Conservation (phyloP, 306 rosid genomes). For the Prunus persica region DNA sequence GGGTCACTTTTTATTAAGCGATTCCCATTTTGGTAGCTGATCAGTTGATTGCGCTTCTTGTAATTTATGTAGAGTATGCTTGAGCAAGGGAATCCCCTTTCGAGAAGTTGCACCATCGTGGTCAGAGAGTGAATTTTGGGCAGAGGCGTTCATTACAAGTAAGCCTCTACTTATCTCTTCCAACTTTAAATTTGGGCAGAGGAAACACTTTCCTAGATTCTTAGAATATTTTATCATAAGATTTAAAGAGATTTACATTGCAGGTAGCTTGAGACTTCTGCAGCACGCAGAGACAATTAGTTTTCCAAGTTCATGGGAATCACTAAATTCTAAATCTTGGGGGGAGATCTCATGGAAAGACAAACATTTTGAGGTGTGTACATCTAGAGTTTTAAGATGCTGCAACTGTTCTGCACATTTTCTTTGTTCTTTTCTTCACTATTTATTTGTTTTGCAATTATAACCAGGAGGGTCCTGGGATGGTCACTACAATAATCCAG, state of each 20-base stretch:
- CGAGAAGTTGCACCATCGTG: slow-evolving; percentile 80
- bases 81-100: slow-evolving; percentile 63
- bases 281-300: slow-evolving; percentile 64
- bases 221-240: not conserved
- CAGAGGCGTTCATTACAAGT: slow-evolving; percentile 91
- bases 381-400: not conserved
- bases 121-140: slow-evolving; percentile 72
- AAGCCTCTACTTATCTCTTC: slow-evolving; percentile 20
- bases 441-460: slow-evolving; percentile 18
- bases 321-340: slow-evolving; percentile 56
- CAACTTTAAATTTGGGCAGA: not conserved
- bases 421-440: not conserved
- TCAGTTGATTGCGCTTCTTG: slow-evolving; percentile 11
- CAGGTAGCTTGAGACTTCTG: slow-evolving; percentile 81
- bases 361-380: slow-evolving; percentile 62
- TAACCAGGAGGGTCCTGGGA: slow-evolving; percentile 71
- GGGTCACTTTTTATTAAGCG: not conserved
- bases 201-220: not conserved
- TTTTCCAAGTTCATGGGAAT: slow-evolving; percentile 64
- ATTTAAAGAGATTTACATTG: slow-evolving; percentile 20
- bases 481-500: slow-evolving; percentile 61
- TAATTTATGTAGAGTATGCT: slow-evolving; percentile 55
- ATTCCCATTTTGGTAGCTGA: not conserved
- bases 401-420: not conserved
- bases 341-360: slow-evolving; percentile 61